These are phyloP conservation scores for Eutrema japonicum DNA, from an alignment of 345 rosid genomes.

Conservation along the genomic window DNA sequence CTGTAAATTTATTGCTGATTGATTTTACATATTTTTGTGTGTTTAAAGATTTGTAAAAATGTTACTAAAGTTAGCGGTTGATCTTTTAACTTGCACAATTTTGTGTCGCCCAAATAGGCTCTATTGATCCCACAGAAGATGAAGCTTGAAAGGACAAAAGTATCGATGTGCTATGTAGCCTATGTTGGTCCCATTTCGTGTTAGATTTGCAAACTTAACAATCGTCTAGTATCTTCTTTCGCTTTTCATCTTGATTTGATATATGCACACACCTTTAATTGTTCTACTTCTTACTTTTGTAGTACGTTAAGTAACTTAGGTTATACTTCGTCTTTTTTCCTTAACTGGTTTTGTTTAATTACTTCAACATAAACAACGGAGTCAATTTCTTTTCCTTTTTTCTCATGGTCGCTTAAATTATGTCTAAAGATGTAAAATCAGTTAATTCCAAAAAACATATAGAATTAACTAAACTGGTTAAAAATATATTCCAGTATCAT, in stretches of 20 bases:
- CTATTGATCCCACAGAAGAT: background rate
- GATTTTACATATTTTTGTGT: background rate
- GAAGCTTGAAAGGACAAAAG: background rate
- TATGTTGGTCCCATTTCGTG: background rate
- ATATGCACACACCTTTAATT: background rate
- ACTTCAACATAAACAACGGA: background rate
- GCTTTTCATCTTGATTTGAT: background rate
- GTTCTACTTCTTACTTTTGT: background rate
- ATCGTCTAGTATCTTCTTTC: background rate
- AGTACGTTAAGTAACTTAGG: too few relatives aligned
- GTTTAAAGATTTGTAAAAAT: background rate
- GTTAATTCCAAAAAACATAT: too few relatives aligned
- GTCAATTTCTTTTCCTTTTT: too few relatives aligned
- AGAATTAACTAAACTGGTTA: too few relatives aligned
- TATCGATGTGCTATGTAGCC: background rate
- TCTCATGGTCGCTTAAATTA: too few relatives aligned
- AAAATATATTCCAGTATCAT: too few relatives aligned
- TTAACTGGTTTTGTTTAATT: background rate
- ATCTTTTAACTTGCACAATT: background rate
- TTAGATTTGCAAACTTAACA: background rate
- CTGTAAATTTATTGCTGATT: slow-evolving; percentile 4
- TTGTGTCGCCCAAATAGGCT: background rate
- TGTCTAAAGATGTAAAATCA: too few relatives aligned
- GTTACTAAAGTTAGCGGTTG: background rate
- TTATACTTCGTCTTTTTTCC: background rate